Evolutionary conservation across 345 rosid species (phyloP).

Genomic region (Citrus hindsii): DNA sequence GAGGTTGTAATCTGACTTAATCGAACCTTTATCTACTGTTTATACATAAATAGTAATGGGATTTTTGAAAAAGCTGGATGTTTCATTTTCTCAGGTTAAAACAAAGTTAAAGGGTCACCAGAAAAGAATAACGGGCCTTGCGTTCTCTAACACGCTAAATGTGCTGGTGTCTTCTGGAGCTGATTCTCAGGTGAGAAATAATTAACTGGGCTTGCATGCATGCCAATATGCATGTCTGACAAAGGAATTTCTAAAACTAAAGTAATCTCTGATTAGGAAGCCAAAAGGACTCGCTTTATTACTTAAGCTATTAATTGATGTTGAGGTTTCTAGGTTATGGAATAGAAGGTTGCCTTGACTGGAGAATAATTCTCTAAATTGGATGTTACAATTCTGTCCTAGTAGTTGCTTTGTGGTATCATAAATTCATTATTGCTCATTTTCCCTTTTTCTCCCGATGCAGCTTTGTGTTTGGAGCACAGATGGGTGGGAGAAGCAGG

Average conservation of each 20-base stretch:
- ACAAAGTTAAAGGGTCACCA: conserved; percentile 75
- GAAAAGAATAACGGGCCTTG: conserved; percentile 87
- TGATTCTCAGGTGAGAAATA: conserved; percentile 61
- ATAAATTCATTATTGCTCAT: neutral
- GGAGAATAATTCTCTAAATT: conserved; percentile 8
- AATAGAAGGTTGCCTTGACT: neutral
- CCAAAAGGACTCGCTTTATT: neutral
- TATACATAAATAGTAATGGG: neutral
- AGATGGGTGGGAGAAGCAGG: conserved; percentile 72
- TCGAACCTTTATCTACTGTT: conserved; percentile 8
- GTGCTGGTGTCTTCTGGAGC: conserved; percentile 92
- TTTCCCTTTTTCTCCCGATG: neutral
- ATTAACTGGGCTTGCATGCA: neutral
- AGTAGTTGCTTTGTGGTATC: neutral
- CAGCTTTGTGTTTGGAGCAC: conserved; percentile 87
- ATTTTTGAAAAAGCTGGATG: neutral
- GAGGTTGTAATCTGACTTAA: conserved; percentile 44
- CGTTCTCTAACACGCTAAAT: conserved; percentile 65
- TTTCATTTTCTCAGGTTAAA: conserved; percentile 46
- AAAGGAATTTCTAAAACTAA: neutral
- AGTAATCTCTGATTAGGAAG: neutral
- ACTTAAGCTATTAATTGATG: neutral
- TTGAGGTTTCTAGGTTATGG: neutral
- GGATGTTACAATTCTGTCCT: neutral
- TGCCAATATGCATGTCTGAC: neutral